phyloP scores from a whole-genome alignment of 73 alveolate genomes.

The Tetrahymena thermophila region DNA sequence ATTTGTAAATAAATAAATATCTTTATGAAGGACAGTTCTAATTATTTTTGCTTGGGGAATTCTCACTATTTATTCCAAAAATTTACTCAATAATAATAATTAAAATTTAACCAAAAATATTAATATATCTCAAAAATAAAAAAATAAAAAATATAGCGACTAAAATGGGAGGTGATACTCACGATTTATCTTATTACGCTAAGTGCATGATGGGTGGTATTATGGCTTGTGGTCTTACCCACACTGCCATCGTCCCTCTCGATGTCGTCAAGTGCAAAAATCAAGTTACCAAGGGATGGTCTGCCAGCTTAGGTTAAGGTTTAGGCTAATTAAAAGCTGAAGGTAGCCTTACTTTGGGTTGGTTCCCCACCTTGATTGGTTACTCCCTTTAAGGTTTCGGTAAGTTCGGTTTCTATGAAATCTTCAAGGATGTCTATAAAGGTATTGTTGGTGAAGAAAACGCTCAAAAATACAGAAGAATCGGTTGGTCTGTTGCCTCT shows the following conservation, averaged over 20 bases:
- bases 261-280: conserved; percentile 85
- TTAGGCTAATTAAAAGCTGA: conserved; percentile 51
- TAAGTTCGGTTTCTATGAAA: conserved; percentile 88
- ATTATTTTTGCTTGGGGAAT: background rate
- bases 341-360: conserved; percentile 83
- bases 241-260: conserved; percentile 76
- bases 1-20: background rate
- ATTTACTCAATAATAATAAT: background rate
- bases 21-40: background rate
- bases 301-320: conserved; percentile 55
- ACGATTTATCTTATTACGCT: conserved; percentile 69
- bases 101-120: background rate
- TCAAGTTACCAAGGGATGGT: conserved; percentile 50
- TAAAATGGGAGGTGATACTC: conserved; percentile 50
- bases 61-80: background rate
- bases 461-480: conserved; percentile 73
- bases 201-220: conserved; percentile 91
- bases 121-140: background rate
- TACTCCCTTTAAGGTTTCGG: conserved; percentile 82
- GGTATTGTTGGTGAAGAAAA: conserved; percentile 67
- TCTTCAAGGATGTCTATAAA: conserved; percentile 89
- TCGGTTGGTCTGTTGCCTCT: conserved; percentile 72
- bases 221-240: conserved; percentile 87
- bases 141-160: conserved; percentile 10
- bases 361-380: conserved; percentile 88